These are phyloP conservation scores for Fusarium sulawesiense DNA, from an alignment of 2,329 filamentous ascomycete genomes.

Conservation along the genomic window DNA sequence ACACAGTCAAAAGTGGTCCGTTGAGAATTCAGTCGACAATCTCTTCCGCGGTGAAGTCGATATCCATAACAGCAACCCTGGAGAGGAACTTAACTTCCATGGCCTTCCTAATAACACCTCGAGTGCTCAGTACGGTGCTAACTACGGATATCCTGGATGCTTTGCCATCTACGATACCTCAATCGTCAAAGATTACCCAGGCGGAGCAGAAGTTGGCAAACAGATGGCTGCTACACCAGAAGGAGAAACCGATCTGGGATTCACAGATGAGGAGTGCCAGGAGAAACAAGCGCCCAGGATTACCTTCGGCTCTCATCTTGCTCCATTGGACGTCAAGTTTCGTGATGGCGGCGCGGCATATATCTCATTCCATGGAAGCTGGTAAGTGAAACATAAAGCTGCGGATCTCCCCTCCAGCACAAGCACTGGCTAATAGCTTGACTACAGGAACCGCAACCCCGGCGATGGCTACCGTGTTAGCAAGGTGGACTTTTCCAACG, in stretches of 20 bases:
- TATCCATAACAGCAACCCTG: conserved; percentile 14
- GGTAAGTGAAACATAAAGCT: not conserved
- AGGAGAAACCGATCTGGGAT: conserved; percentile 9
- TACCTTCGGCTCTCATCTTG: conserved; percentile 10
- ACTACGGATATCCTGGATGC: conserved; percentile 18
- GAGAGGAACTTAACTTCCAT: conserved; percentile 16
- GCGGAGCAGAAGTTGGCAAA: conserved; percentile 5
- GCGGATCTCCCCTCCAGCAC: accelerated
- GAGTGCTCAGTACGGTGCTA: not conserved
- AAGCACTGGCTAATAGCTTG: not conserved
- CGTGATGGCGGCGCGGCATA: conserved; percentile 9
- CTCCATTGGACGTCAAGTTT: conserved; percentile 10
- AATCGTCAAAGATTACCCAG: not conserved
- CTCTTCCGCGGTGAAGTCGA: conserved; percentile 7
- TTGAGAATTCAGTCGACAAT: conserved; percentile 20
- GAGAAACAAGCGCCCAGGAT: conserved; percentile 9
- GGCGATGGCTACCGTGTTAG: conserved; percentile 15
- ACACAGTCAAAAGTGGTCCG: not conserved
- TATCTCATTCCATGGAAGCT: conserved; percentile 11
- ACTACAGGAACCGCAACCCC: conserved; percentile 7
- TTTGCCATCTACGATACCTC: conserved; percentile 15
- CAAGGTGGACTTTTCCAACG: conserved; percentile 6
- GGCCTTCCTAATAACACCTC: conserved; percentile 13
- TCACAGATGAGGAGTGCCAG: conserved; percentile 13
- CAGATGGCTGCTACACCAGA: not conserved